Evolutionary conservation across 768 basidiomycete genomes (phyloP), one percentile per base, ranked within the genome.

Genomic region (Xerocomus spinulosus): DNA sequence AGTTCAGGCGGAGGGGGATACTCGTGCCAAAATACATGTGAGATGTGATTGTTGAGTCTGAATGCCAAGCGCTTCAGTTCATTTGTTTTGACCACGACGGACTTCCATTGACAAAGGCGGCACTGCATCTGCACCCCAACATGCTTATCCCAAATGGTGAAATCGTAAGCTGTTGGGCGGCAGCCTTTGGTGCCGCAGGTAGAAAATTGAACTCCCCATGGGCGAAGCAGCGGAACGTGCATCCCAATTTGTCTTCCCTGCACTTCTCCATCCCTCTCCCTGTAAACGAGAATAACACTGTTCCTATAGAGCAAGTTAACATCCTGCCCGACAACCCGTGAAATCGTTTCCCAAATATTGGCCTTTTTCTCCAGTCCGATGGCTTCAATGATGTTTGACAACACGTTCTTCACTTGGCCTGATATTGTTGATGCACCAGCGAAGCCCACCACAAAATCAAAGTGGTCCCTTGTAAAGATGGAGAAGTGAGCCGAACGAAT

Each of bases 371-470:
- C 29, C n/a, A 47, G 9, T 1, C 26, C 18, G 9, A 40, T n/a
- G 4, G 21, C 17, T 29, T 40, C 29, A 10, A 47, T 9, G 3
- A 47, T 9, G 9, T 18, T 9, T 5, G 10, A 17, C 15, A 47
- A 12, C 4, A 5, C 35, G 9, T 34, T 15, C 6, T 14, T 14
- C 3, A 47, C 28, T 6, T 39, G 15, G 4, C 14, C 33, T 7
- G 46, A 28, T 3, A 47, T n/a, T 9, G 26, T 39, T 3, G 46
- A 47, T 13, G 26, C 20, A 3, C 46, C 46, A 25, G 37, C 26
- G 23, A 47, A 47, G 23, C 46, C 37, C 8, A 47, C 9, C 12
- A 47, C 32, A 8, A 47, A 18, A 21, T 47, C 38, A 20, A 47
- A 47, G 17, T 23, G 5, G 15, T 32, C 28, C 6, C 46, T 47